These are phyloP conservation scores for Gossypium davidsonii DNA, from an alignment of 441 rosid genomes.

Conservation along the genomic window DNA sequence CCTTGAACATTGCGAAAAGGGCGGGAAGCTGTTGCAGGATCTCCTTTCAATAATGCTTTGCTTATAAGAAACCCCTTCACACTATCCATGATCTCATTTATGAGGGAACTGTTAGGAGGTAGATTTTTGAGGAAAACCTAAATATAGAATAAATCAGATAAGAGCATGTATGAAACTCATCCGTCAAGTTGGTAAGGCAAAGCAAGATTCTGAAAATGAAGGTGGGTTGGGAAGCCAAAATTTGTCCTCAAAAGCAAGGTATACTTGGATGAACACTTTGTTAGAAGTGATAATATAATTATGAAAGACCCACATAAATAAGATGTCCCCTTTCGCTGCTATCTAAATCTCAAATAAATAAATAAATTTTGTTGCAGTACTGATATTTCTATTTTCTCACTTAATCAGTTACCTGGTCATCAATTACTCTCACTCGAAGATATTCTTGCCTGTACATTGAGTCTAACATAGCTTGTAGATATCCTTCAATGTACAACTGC, in stretches of 20 bases:
- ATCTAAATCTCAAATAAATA: background rate
- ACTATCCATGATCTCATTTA: slow-evolving; percentile 81
- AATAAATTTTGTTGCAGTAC: background rate
- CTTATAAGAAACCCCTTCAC: slow-evolving; percentile 85
- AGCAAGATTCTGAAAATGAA: background rate
- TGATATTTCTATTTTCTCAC: background rate
- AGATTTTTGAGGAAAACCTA: slow-evolving; percentile 84
- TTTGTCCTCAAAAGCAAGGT: background rate
- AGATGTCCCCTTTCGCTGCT: background rate
- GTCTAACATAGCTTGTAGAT: slow-evolving; percentile 95
- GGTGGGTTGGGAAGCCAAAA: background rate
- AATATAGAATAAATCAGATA: background rate
- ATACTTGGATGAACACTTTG: background rate
- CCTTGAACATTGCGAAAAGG: slow-evolving; percentile 64
- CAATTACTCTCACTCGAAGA: slow-evolving; percentile 83
- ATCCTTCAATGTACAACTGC: slow-evolving; percentile 93
- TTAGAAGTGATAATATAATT: slow-evolving; percentile 2
- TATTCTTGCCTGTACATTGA: slow-evolving; percentile 83
- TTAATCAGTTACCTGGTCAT: slow-evolving; percentile 64
- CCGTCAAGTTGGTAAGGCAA: background rate
- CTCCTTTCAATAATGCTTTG: slow-evolving; percentile 83
- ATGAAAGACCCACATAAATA: background rate
- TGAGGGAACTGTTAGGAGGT: slow-evolving; percentile 83
- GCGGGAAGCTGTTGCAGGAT: slow-evolving; percentile 60
- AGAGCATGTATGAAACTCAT: slow-evolving; percentile 8